A percentile compares a stretch with the other conserved stretches of the same genome.
phyloP scores from a whole-genome alignment of 805 yeast species.

The Candida pseudoglaebosa region DNA sequence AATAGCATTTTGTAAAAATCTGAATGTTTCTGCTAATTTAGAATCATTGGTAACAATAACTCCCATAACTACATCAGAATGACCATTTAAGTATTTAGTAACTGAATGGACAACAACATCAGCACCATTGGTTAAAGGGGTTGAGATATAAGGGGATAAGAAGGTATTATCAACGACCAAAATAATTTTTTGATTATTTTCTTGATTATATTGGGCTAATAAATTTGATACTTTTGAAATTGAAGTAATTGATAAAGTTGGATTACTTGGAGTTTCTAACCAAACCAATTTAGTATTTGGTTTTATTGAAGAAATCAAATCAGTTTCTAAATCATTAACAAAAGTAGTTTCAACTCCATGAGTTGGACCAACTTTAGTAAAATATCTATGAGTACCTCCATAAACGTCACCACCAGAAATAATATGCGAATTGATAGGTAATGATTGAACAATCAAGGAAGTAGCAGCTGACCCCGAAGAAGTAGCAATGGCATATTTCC shows the following conservation, averaged over 20 bases:
- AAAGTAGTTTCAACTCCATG: slow-evolving; percentile 72
- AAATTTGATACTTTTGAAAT: slow-evolving; percentile 57
- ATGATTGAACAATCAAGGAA: slow-evolving; percentile 68
- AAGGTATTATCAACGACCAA: slow-evolving; percentile 87
- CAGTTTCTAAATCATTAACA: slow-evolving; percentile 58
- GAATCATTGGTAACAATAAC: slow-evolving; percentile 68
- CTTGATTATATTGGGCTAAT: slow-evolving; percentile 37
- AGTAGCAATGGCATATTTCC: slow-evolving; percentile 70
- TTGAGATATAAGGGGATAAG: slow-evolving; percentile 81
- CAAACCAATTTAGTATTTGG: slow-evolving; percentile 72
- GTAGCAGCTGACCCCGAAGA: slow-evolving; percentile 86
- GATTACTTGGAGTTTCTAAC: slow-evolving; percentile 89
- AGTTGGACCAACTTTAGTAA: slow-evolving; percentile 77
- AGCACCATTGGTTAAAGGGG: slow-evolving; percentile 80
- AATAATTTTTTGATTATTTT: slow-evolving; percentile 48
- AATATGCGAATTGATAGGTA: slow-evolving; percentile 70
- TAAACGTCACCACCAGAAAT: slow-evolving; percentile 81
- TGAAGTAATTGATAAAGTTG: slow-evolving; percentile 77
- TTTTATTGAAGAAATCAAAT: slow-evolving; percentile 52
- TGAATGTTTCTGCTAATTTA: slow-evolving; percentile 55
- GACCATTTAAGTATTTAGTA: slow-evolving; percentile 89
- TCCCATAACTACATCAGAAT: slow-evolving; percentile 88
- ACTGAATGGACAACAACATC: slow-evolving; percentile 87
- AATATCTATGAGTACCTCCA: slow-evolving; percentile 90
- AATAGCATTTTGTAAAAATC: slow-evolving; percentile 81